Percentiles rank a stretch among this genome's conserved stretches.
These are phyloP conservation scores for Anisodus tanguticus DNA, from an alignment of 257 asterid genomes.

Conservation along the genomic window DNA sequence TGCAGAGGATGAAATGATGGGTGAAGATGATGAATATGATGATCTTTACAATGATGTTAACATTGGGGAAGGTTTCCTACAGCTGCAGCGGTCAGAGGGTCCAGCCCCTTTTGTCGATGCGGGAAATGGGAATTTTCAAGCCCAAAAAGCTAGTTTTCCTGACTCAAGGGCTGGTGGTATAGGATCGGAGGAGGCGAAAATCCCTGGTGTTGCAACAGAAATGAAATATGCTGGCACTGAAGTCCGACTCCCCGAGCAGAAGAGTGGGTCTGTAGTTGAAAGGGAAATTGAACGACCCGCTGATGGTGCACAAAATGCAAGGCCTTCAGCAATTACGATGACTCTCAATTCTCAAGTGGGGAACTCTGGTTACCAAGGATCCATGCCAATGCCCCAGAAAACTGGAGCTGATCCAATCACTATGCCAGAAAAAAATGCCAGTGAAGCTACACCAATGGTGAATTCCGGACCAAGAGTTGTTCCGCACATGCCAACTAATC, in stretches of 20 bases:
- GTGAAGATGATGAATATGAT: conserved; percentile 60
- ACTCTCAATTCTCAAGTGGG: conserved; percentile 57
- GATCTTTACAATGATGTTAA: conserved; percentile 64
- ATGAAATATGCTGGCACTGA: conserved; percentile 44
- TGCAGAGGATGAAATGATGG: conserved; percentile 79
- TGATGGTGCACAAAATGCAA: conserved; percentile 53
- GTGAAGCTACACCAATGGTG: conserved; percentile 49
- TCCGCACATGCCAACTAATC: conserved; percentile 52
- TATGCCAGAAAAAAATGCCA: conserved; percentile 46
- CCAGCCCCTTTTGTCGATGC: conserved; percentile 49
- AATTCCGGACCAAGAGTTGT: conserved; percentile 55
- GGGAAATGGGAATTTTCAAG: conserved; percentile 56
- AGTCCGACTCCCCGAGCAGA: conserved; percentile 60
- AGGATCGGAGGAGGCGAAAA: conserved; percentile 47
- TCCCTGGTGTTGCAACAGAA: conserved; percentile 52
- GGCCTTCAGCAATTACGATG: conserved; percentile 40
- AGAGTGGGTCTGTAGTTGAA: conserved; percentile 41
- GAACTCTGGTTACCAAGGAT: conserved; percentile 61
- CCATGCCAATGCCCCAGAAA: conserved; percentile 46
- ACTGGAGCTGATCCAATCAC: conserved; percentile 46
- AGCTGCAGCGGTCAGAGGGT: conserved; percentile 55
- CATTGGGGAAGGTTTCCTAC: conserved; percentile 58
- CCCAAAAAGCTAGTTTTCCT: conserved; percentile 47
- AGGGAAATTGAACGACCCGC: conserved; percentile 42
- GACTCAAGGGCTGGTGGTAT: conserved; percentile 50